Base-by-base conservation (phyloP, 1,139 yeast species). In the Suhomyces chickasaworum region DNA sequence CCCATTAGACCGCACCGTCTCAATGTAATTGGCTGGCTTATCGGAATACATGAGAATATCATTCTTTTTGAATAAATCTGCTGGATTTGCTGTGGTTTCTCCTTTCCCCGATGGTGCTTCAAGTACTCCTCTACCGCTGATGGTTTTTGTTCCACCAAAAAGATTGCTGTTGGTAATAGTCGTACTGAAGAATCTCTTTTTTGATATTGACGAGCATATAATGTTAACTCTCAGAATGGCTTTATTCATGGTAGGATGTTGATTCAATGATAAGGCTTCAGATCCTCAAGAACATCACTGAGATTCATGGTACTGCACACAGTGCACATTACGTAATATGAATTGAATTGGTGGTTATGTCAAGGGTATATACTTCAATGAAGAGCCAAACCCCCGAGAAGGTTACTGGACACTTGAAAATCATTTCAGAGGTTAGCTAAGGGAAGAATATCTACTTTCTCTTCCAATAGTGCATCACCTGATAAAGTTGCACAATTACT, bases 1-100 rank as follows among this genome's bases (percentile, higher is more conserved):
- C 17, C 80, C 79, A 53, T 73, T 60, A 2, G 48, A 47, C 44
- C 68, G 69, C 21, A 75, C 72, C 1, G 75, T 63, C 51, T 75
- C 80, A 33, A 75, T 73, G 50, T 75, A 74, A 53, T 74, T 75
- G 40, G 68, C 49, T 1, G 80, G 80, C 51, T 75, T 75, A 35
- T 63, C 68, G 2, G 78, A 68, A 55, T 61, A 71, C 69, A 72
- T 64, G 45, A 75, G 63, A 15, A 75, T 71, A 50, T 75, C 79
- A 54, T 75, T 75, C 53, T 67, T 71, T 51, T 73, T 75, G 48
- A 74, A 61, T 43, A 75, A 56, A 56, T 75, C 79, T 3, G 72
- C 78, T 4, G 80, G 79, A 47, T 74, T 75, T 12, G 77, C 56
- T 13, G 72, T 57, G n/a, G 75, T 63, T 53, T 71, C 72, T 39